Percentiles rank a stretch among this genome's conserved stretches.
These are phyloP conservation scores for Penicillium coprophilum DNA, from an alignment of 495 filamentous ascomycete genomes.

Conservation along the genomic window DNA sequence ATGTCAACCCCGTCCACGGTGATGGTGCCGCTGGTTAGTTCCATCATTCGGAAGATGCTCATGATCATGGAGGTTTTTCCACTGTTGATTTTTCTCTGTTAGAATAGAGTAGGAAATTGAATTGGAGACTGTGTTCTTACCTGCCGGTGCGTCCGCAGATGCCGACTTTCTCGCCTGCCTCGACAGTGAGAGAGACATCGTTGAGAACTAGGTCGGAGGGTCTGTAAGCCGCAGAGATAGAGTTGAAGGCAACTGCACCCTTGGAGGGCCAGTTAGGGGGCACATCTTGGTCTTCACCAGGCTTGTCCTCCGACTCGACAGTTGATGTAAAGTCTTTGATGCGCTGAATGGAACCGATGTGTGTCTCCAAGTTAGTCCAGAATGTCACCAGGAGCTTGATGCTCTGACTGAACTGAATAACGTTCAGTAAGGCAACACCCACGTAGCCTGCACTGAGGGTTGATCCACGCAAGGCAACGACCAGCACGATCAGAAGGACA, in stretches of 20 bases:
- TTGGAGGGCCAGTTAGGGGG: constrained; percentile 50
- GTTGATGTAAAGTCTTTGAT: constrained; percentile 55
- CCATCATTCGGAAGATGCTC: constrained; percentile 55
- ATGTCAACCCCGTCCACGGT: constrained; percentile 50
- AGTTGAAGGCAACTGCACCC: constrained; percentile 53
- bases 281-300: constrained; percentile 37
- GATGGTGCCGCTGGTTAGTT: constrained; percentile 43
- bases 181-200: constrained; percentile 50
- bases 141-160: constrained; percentile 53
- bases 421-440: constrained; percentile 58
- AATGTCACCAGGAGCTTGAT: constrained; percentile 53
- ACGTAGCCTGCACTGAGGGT: constrained; percentile 48
- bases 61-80: constrained; percentile 52
- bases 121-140: constrained; percentile 21
- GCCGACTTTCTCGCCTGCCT: constrained; percentile 57
- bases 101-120: not conserved
- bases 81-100: constrained; percentile 26
- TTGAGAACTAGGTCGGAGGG: constrained; percentile 46
- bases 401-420: constrained; percentile 55
- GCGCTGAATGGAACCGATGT: constrained; percentile 57
- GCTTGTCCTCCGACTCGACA: constrained; percentile 49
- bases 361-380: constrained; percentile 59
- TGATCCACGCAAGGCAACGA: constrained; percentile 43
- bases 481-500: constrained; percentile 47
- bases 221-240: constrained; percentile 44